Percentiles rank a stretch among this genome's conserved stretches.
phyloP scores from a whole-genome alignment of 768 basidiomycete genomes.

The Termitomyces sp. region DNA sequence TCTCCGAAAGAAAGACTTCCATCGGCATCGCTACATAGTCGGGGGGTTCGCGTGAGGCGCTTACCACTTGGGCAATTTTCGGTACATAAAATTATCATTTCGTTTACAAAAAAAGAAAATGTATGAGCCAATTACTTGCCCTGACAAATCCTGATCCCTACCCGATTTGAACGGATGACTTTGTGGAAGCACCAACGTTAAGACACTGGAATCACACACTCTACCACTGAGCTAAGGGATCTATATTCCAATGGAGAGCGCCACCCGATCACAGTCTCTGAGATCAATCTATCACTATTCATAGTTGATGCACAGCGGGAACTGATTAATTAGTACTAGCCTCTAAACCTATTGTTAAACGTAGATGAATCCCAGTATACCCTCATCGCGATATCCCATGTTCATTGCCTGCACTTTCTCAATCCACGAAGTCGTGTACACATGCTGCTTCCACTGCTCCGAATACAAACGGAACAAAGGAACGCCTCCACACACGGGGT shows the following conservation, averaged over 20 bases:
- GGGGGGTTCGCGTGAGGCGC: too few relatives aligned
- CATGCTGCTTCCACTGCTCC: slow-evolving; percentile 1
- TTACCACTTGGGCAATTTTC: too few relatives aligned
- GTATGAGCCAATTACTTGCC: too few relatives aligned
- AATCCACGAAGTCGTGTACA: not conserved
- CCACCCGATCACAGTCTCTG: too few relatives aligned
- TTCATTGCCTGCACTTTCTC: not conserved
- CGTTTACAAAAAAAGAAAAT: too few relatives aligned
- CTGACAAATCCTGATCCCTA: slow-evolving; percentile 23
- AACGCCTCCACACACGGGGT: not conserved
- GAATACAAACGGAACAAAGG: slow-evolving; percentile 9
- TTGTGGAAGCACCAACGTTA: slow-evolving; percentile 28
- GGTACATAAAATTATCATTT: too few relatives aligned
- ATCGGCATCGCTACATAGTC: too few relatives aligned
- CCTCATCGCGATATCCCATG: not conserved
- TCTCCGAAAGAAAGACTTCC: too few relatives aligned
- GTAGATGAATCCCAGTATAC: not conserved
- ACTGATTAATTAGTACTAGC: not conserved
- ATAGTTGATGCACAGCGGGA: not conserved
- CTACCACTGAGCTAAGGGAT: slow-evolving; percentile 26
- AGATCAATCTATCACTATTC: too few relatives aligned
- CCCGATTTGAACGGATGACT: slow-evolving; percentile 42
- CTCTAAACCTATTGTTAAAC: not conserved
- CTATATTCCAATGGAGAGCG: not conserved
- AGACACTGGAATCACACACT: slow-evolving; percentile 16